Percentiles rank a stretch among this genome's conserved stretches.
Conservation (phyloP, 2,329 filamentous ascomycete species). For the Aspergillus tanneri region DNA sequence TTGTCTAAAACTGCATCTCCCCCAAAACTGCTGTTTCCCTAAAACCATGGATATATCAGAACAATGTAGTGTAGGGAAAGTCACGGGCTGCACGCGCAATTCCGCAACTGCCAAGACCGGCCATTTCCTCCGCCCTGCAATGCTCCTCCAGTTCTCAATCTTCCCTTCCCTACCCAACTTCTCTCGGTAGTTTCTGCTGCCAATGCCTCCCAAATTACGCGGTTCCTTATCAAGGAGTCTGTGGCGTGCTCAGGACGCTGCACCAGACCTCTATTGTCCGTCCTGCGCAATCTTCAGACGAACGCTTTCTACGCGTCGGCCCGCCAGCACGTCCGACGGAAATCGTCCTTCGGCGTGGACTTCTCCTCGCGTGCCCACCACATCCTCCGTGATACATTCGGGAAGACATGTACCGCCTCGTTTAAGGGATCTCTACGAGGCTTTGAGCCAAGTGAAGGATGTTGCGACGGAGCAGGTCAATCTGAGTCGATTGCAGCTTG, state of each 20-base stretch:
- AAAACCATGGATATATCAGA: too few relatives aligned
- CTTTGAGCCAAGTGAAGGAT: conserved; percentile 52
- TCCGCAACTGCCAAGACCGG: conserved; percentile 10
- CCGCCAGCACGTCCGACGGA: conserved; percentile 13
- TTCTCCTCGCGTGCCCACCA: conserved; percentile 43
- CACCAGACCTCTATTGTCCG: conserved; percentile 39
- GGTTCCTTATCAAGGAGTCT: conserved; percentile 37
- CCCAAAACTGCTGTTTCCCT: too few relatives aligned
- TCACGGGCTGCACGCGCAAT: conserved; percentile 5
- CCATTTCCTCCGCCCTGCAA: conserved; percentile 8
- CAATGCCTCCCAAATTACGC: conserved; percentile 44
- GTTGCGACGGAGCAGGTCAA: conserved; percentile 58
- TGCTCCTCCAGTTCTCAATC: conserved; percentile 11
- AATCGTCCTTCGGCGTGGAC: conserved; percentile 12
- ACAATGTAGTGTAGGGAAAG: background rate
- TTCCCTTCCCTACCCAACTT: conserved; percentile 8
- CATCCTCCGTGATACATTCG: conserved; percentile 55
- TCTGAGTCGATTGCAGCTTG: conserved; percentile 59
- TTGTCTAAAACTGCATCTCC: background rate
- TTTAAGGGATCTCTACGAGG: conserved; percentile 54
- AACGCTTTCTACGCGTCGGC: conserved; percentile 30
- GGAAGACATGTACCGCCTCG: conserved; percentile 53
- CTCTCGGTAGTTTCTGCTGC: conserved; percentile 7
- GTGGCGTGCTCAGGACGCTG: conserved; percentile 26
- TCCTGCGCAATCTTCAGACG: conserved; percentile 42